Conservation (phyloP, 306 rosid genomes). For the Cucumis hystrix region DNA sequence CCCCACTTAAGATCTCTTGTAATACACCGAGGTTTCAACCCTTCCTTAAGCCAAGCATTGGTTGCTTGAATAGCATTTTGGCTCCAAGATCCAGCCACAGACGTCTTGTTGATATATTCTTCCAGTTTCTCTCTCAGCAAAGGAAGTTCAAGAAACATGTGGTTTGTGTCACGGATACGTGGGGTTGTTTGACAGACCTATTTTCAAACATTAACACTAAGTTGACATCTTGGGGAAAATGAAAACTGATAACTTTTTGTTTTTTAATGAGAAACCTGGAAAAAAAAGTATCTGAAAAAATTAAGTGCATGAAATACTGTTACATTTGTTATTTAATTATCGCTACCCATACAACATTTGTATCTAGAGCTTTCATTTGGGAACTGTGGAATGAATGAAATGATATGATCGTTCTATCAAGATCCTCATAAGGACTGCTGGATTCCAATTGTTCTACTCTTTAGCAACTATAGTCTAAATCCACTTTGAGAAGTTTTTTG, state of each 20-base stretch:
- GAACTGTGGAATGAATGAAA: background rate
- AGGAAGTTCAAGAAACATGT: conserved; percentile 90
- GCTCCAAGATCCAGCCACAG: conserved; percentile 86
- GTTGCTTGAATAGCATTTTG: conserved; percentile 91
- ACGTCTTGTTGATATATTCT: conserved; percentile 53
- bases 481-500: background rate
- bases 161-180: conserved; percentile 72
- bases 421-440: background rate
- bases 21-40: conserved; percentile 72
- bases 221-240: background rate
- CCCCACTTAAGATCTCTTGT: conserved; percentile 99
- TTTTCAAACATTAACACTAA: background rate
- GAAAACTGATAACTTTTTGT: background rate
- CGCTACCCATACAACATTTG: background rate
- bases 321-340: background rate
- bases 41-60: conserved; percentile 80
- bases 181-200: conserved; percentile 78
- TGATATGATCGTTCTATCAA: background rate
- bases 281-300: background rate
- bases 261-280: background rate
- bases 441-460: background rate
- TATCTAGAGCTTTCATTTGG: background rate
- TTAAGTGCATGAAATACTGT: background rate
- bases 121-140: conserved; percentile 54
- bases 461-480: background rate